These are phyloP conservation scores for Salvia miltiorrhiza DNA, from an alignment of 257 asterid genomes.

Conservation along the genomic window DNA sequence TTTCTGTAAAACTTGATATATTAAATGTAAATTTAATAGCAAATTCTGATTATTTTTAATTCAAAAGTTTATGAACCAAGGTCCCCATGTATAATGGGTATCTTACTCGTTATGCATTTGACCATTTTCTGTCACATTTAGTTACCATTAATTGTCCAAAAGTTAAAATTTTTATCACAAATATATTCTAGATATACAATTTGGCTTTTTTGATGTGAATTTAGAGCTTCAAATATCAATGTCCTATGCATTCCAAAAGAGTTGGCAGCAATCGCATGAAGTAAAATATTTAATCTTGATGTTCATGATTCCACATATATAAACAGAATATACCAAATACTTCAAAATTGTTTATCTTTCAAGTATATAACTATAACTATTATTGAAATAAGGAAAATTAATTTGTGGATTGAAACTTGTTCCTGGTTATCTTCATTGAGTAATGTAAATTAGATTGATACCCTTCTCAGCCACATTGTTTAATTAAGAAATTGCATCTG, in stretches of 20 bases:
- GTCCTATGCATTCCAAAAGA: not conserved
- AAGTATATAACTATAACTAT: too few species aligned
- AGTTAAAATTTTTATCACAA: not conserved
- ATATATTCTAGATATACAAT: not conserved
- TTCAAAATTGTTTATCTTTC: too few species aligned
- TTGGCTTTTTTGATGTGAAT: not conserved
- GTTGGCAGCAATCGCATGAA: not conserved
- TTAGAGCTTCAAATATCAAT: not conserved
- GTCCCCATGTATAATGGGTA: too few species aligned
- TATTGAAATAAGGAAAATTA: not conserved
- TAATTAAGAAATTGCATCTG: too few species aligned
- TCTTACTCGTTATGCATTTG: too few species aligned
- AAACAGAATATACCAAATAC: not conserved
- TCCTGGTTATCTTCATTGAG: not conserved
- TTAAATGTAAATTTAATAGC: not conserved
- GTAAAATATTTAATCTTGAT: slow-evolving; percentile 10
- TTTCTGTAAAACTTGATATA: too few species aligned
- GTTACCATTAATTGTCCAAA: not conserved
- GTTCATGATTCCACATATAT: not conserved
- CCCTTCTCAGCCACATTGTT: too few species aligned
- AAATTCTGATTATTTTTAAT: not conserved
- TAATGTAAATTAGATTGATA: too few species aligned
- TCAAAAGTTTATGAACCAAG: too few species aligned
- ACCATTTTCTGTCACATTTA: too few species aligned
- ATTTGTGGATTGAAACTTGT: not conserved